A percentile compares a stretch with the other conserved stretches of the same genome.
Evolutionary conservation across 768 basidiomycete genomes (phyloP).

Genomic region (Mycena epipterygia): DNA sequence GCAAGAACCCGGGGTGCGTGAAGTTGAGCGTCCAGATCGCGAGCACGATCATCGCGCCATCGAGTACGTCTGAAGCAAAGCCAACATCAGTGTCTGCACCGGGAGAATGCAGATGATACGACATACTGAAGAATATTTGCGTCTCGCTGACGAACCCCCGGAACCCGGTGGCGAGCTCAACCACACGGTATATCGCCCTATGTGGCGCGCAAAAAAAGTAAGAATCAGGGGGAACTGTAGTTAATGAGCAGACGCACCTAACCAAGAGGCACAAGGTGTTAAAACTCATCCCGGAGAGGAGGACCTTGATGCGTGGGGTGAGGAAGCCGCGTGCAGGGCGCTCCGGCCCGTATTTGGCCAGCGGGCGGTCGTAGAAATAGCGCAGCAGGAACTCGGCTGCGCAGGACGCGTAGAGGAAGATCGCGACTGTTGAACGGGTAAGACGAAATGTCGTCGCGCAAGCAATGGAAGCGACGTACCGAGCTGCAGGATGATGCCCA

Average conservation of each 20-base stretch:
- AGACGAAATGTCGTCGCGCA: neutral
- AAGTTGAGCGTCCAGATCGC: constrained; percentile 23
- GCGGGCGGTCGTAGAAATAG: constrained; percentile 32
- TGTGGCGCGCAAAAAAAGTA: too few species aligned
- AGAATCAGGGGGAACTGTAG: neutral
- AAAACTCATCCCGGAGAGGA: constrained; percentile 18
- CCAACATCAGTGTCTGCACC: neutral
- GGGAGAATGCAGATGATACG: constrained; percentile 6
- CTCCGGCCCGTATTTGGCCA: neutral
- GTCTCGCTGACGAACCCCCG: constrained; percentile 47
- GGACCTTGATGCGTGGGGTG: constrained; percentile 5
- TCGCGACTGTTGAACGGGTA: constrained; percentile 39
- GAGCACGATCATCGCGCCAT: constrained; percentile 30
- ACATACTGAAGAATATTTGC: constrained; percentile 51
- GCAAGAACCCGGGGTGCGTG: constrained; percentile 7
- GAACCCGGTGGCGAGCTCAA: constrained; percentile 51
- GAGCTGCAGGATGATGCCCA: constrained; percentile 30
- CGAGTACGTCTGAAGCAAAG: constrained; percentile 22
- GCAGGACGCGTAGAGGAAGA: constrained; percentile 42
- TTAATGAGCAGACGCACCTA: neutral
- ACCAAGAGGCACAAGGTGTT: constrained; percentile 33
- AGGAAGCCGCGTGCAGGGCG: neutral
- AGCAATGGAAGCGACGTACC: constrained; percentile 9
- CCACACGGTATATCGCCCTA: constrained; percentile 48
- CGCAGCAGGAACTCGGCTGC: constrained; percentile 58